These are phyloP conservation scores for Macroventuria anomochaeta DNA, from an alignment of 2,329 filamentous ascomycete genomes.

Conservation along the genomic window DNA sequence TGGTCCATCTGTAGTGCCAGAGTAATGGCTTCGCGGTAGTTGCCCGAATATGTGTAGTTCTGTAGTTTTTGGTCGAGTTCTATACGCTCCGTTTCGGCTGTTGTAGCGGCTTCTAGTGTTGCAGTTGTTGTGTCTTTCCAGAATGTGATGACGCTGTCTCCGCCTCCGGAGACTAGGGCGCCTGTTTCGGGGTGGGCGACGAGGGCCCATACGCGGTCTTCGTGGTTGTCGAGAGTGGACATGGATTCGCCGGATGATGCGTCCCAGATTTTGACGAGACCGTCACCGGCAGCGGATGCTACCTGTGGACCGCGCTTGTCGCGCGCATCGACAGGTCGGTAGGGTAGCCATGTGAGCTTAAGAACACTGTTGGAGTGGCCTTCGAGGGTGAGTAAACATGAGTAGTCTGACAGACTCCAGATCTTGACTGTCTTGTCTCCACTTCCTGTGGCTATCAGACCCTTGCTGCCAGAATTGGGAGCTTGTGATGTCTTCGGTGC, in stretches of 20 bases:
- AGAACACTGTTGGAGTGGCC: slow-evolving; percentile 95
- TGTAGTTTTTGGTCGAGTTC: slow-evolving; percentile 94
- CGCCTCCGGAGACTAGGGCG: slow-evolving; percentile 85
- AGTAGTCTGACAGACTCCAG: slow-evolving; percentile 92
- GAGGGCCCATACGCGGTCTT: slow-evolving; percentile 92
- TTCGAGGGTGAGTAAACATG: slow-evolving; percentile 91
- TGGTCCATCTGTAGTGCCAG: slow-evolving; percentile 94
- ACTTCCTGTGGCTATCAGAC: slow-evolving; percentile 85
- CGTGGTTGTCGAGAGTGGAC: slow-evolving; percentile 94
- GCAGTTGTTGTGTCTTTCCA: slow-evolving; percentile 90
- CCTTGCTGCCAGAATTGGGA: slow-evolving; percentile 68
- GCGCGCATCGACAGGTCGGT: slow-evolving; percentile 48
- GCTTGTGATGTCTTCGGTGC: slow-evolving; percentile 76
- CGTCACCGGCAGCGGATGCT: slow-evolving; percentile 89
- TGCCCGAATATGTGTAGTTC: slow-evolving; percentile 87
- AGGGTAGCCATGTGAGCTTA: slow-evolving; percentile 86
- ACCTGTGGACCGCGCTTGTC: slow-evolving; percentile 71
- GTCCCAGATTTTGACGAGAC: slow-evolving; percentile 96
- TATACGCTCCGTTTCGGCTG: slow-evolving; percentile 77
- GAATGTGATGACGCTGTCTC: slow-evolving; percentile 91
- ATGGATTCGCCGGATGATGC: slow-evolving; percentile 82
- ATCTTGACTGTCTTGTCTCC: slow-evolving; percentile 96
- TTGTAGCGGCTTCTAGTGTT: slow-evolving; percentile 76
- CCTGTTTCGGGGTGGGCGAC: slow-evolving; percentile 69
- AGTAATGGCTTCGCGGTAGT: slow-evolving; percentile 91